Conservation (phyloP, 73 alveolate genomes). For the Blepharisma stoltei region DNA sequence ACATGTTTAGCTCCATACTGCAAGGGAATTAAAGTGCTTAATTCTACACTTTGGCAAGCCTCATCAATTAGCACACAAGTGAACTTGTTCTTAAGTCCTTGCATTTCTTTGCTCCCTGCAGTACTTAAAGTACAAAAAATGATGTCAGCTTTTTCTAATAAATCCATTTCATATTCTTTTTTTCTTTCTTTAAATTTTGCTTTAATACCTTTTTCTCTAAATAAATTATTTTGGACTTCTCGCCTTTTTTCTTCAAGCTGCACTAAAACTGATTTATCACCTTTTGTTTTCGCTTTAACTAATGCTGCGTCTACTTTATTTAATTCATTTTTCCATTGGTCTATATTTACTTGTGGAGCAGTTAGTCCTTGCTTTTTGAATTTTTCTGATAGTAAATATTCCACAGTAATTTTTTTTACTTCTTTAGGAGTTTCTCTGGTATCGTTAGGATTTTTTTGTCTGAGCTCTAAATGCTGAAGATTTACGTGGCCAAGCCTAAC, state of each 20-base stretch:
- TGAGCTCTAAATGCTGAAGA: not conserved
- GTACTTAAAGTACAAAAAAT: constrained; percentile 66
- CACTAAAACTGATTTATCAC: not conserved
- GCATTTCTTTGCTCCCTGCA: constrained; percentile 58
- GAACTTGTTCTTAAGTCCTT: constrained; percentile 41
- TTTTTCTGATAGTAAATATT: not conserved
- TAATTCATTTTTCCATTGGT: not conserved
- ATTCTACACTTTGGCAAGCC: constrained; percentile 69
- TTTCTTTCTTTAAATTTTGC: constrained; percentile 20
- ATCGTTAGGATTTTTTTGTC: not conserved
- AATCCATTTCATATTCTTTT: constrained; percentile 46
- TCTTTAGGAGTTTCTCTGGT: constrained; percentile 5
- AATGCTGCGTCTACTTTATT: not conserved
- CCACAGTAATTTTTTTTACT: constrained; percentile 12
- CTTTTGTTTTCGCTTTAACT: not conserved
- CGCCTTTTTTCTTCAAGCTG: not conserved
- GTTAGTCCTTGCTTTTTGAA: not conserved
- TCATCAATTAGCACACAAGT: constrained; percentile 73
- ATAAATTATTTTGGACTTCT: not conserved
- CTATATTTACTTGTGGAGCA: not conserved
- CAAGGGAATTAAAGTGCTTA: constrained; percentile 60
- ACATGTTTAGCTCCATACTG: constrained; percentile 50
- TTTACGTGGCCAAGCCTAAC: constrained; percentile 44
- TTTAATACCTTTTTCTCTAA: not conserved
- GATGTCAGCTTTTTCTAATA: constrained; percentile 51